Percentiles rank a stretch among this genome's conserved stretches.
These are phyloP conservation scores for Zymoseptoria tritici DNA, from an alignment of 2,329 filamentous ascomycete genomes.

Conservation along the genomic window DNA sequence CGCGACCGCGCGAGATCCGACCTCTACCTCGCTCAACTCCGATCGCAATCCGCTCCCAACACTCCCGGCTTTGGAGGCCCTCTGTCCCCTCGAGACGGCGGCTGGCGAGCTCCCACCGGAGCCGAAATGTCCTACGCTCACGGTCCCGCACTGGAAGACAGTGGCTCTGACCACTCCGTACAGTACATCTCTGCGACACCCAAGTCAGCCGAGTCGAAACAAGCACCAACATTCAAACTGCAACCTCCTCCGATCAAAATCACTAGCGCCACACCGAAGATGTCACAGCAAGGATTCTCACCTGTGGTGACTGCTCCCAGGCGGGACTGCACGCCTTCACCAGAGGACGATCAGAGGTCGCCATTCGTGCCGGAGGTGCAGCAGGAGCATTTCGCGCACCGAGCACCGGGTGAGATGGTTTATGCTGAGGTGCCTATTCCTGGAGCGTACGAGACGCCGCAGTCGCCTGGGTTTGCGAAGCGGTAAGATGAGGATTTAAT, in stretches of 20 bases:
- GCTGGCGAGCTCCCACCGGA: constrained; percentile 38
- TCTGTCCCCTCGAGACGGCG: constrained; percentile 54
- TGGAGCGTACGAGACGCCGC: constrained; percentile 56
- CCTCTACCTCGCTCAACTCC: constrained; percentile 69
- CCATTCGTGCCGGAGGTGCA: constrained; percentile 36
- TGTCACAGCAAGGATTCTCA: constrained; percentile 56
- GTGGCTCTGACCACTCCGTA: constrained; percentile 36
- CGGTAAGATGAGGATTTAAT: constrained; percentile 11
- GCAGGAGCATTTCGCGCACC: constrained; percentile 57
- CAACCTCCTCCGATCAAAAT: constrained; percentile 76
- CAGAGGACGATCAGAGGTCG: constrained; percentile 32
- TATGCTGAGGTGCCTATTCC: constrained; percentile 87
- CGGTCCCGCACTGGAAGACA: constrained; percentile 30
- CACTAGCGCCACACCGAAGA: constrained; percentile 67
- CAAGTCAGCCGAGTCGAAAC: constrained; percentile 34
- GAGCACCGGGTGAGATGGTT: constrained; percentile 68
- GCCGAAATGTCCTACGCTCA: constrained; percentile 34
- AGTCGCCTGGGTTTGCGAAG: constrained; percentile 14
- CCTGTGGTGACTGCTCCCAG: constrained; percentile 27
- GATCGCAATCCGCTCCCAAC: constrained; percentile 81
- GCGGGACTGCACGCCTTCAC: constrained; percentile 18
- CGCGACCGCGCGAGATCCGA: constrained; percentile 91
- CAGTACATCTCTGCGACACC: constrained; percentile 53
- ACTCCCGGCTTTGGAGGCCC: constrained; percentile 66
- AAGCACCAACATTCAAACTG: constrained; percentile 64